Evolutionary conservation across 164 flowering plant species (phyloP).

Genomic region (Akebia trifoliata): DNA sequence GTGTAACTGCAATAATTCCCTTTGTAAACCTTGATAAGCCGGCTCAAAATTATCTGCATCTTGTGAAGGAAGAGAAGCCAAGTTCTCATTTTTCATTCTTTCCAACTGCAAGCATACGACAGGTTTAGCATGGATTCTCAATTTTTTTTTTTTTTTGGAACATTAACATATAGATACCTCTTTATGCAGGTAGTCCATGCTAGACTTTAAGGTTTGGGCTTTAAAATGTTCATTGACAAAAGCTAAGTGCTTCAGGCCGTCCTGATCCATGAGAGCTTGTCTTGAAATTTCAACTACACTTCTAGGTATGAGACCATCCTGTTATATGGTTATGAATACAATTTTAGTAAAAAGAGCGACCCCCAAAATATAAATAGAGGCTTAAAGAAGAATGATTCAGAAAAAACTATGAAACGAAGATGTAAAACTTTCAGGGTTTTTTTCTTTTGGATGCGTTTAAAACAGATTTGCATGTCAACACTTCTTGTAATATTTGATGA

Average conservation of each 20-base stretch:
- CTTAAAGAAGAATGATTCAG: too few species aligned
- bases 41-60: slow-evolving; percentile 32
- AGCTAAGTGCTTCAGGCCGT: slow-evolving; percentile 27
- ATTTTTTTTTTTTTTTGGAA: too few species aligned
- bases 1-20: slow-evolving; percentile 50
- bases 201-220: slow-evolving; percentile 49
- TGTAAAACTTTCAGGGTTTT: too few species aligned
- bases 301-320: slow-evolving; percentile 27
- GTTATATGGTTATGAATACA: slow-evolving; percentile 9
- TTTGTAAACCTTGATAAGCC: slow-evolving; percentile 41
- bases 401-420: too few species aligned
- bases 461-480: too few species aligned
- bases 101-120: slow-evolving; percentile 61
- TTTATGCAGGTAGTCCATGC: slow-evolving; percentile 66
- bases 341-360: background rate
- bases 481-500: too few species aligned
- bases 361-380: background rate
- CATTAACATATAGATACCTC: slow-evolving; percentile 47
- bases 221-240: slow-evolving; percentile 31
- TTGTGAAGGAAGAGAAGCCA: slow-evolving; percentile 26
- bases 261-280: slow-evolving; percentile 19
- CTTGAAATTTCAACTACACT: slow-evolving; percentile 22
- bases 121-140: slow-evolving; percentile 1
- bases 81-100: slow-evolving; percentile 76
- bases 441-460: too few species aligned